Base-by-base conservation (phyloP, 257 asterid genomes). In the Fraxinus cuspidata region DNA sequence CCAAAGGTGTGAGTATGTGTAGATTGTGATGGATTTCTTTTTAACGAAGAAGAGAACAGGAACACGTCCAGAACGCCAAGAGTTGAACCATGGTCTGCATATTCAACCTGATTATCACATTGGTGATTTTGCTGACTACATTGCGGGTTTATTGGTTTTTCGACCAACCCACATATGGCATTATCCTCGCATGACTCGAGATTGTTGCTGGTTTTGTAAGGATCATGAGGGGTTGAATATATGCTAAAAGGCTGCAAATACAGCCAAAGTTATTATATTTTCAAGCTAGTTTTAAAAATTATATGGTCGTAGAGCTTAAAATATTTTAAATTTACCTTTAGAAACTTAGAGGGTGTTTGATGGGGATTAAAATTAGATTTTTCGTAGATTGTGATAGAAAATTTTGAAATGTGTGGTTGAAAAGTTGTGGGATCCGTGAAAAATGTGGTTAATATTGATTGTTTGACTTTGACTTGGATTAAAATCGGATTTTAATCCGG, bases 21-120 rank as follows among this genome's bases (percentile, higher is more conserved):
- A 11, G 29, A 53, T 7, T 27, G 29, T 25, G 12, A 9, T 12
- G 44, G 49, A 31, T 28, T 27, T 6, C 3, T 6, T 9, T 15
- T 8, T 31, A 53, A 27, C n/a, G 28, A 2, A 10, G 64, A 34
- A 74, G 7, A 27, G n/a, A 70, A 8, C 21, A 51, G 10, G 28
- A 93, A 88, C 0, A 60, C 4, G 70, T 95, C 99, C 75, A 95
- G 86, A 31, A 95, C 96, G 34, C 99, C 98, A 74, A 87, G 40
- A 65, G 99, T 86, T 29, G 96, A 91, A 71, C 97, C 94, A 35
- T 73, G 79, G 78, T 95, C 99, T 5, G 97, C 98, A 83, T 95
- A 95, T 72, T 82, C 87, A 80, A 95, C 79, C 86, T 93, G 87
- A 38, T 95, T 93, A 84, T 95, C 99, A 78, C 99, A 95, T 69